Percentiles rank a stretch among this genome's conserved stretches.
Conservation (phyloP, 2,329 filamentous ascomycete species). For the Emergomyces africanus region DNA sequence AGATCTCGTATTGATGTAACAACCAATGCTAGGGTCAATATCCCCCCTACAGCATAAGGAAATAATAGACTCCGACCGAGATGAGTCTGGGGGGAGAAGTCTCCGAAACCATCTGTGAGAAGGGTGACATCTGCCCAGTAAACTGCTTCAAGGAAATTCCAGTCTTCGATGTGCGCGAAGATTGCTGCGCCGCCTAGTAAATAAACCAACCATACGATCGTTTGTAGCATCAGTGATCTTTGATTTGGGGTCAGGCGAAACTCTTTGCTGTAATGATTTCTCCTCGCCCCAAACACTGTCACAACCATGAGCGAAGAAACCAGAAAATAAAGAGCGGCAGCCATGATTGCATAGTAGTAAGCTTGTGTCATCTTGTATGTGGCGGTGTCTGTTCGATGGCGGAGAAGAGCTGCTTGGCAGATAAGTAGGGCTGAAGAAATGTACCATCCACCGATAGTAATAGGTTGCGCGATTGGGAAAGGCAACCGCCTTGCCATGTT, state of each 20-base stretch:
- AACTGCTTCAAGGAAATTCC: conserved; percentile 23
- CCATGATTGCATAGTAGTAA: conserved; percentile 49
- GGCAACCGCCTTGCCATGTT: conserved; percentile 46
- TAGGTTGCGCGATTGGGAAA: conserved; percentile 45
- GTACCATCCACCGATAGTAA: conserved; percentile 49
- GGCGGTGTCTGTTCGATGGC: conserved; percentile 25
- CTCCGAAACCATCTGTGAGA: conserved; percentile 25
- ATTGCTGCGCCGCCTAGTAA: conserved; percentile 27
- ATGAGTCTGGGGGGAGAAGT: conserved; percentile 21
- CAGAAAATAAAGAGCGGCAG: conserved; percentile 44
- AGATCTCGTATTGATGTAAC: conserved; percentile 25
- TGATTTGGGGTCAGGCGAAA: conserved; percentile 45
- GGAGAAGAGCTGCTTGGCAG: conserved; percentile 37
- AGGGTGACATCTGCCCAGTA: conserved; percentile 25
- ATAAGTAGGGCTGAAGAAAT: conserved; percentile 43
- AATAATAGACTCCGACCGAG: conserved; percentile 23
- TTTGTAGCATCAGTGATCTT: conserved; percentile 38
- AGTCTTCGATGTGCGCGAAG: conserved; percentile 25
- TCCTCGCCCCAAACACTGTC: conserved; percentile 43
- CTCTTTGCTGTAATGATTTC: conserved; percentile 41
- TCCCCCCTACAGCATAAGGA: conserved; percentile 24
- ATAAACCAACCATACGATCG: conserved; percentile 29
- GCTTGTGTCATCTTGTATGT: conserved; percentile 41
- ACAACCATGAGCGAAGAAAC: conserved; percentile 42
- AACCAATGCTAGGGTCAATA: conserved; percentile 23